Base-by-base conservation (phyloP, 2,329 filamentous ascomycete genomes). In the Coniochaeta sp. region DNA sequence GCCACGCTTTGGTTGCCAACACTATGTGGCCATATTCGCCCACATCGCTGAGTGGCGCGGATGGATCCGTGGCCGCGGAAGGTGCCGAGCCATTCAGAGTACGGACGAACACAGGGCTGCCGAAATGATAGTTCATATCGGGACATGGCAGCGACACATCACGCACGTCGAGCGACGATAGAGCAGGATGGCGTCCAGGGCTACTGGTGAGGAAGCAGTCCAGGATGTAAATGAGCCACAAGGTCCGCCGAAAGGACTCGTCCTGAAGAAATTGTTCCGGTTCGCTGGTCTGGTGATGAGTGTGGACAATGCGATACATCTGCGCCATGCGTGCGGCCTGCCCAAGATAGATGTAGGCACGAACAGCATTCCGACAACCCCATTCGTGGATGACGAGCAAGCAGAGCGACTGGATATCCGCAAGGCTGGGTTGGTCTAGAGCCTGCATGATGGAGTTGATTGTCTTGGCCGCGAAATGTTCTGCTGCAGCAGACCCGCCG, bases 311-410 rank as follows among this genome's bases (percentile, higher is more conserved):
- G 63, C 82, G 79, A 66, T 81, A 85, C 83, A 86, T 86, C 72
- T 86, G 83, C 34, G 83, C 78, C 82, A 86, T 85, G 62, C 83
- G 81, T n/a, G 82, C 79, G 34, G 83, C 83, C 68, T 86, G 83
- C 64, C 83, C 83, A 26, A 86, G 76, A 68, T 85, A 85, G 69
- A 85, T 81, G 75, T 86, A 86, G 63, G 83, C 83, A 19, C 83
- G 81, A 33, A 86, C 81, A 40, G 83, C 83, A 69, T 85, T 85
- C 47, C 83, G 74, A 61, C 80, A 81, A 56, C 83, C 83, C 83
- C 83, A 86, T 72, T 86, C 83, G 65, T 86, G 83, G 58, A 86
- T 83, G 64, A 84, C 81, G 64, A 86, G 72, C 59, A 86, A 76
- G 71, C 83, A 85, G 33, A 86, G 74, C 57, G 83, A 80, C 73